Conservation (phyloP, 192 early-diverging fungal species). For the Coemansia sp. region DNA sequence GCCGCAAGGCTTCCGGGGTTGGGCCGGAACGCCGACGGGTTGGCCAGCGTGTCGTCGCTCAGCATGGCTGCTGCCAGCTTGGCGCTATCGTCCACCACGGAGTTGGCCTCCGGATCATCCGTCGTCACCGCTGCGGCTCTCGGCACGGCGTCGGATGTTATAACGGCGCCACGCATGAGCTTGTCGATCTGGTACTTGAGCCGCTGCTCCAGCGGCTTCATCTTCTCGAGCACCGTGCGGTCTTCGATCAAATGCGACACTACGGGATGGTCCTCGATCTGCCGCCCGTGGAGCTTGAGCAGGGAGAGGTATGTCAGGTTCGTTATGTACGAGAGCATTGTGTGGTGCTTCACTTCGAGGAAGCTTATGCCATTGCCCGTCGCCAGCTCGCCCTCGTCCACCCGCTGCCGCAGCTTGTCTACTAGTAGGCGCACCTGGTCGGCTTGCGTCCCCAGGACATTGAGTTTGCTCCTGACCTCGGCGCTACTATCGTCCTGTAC, state of each 20-base stretch:
- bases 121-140: constrained; percentile 19
- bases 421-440: constrained; percentile 47
- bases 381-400: constrained; percentile 58
- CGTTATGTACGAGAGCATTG: constrained; percentile 82
- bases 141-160: constrained; percentile 35
- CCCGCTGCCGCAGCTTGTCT: constrained; percentile 45
- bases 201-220: constrained; percentile 90
- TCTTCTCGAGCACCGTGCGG: constrained; percentile 87
- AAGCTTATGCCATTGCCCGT: constrained; percentile 84
- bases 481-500: not conserved
- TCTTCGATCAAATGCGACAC: constrained; percentile 73
- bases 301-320: constrained; percentile 74
- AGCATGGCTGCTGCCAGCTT: constrained; percentile 54
- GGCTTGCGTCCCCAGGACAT: constrained; percentile 33
- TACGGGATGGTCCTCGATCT: constrained; percentile 61
- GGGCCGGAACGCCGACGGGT: constrained; percentile 92
- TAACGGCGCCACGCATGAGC: constrained; percentile 68
- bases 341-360: constrained; percentile 88
- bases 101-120: constrained; percentile 23
- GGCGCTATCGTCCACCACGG: constrained; percentile 17
- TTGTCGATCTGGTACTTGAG: constrained; percentile 98
- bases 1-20: constrained; percentile 69
- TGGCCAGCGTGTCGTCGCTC: constrained; percentile 47
- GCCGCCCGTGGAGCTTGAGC: constrained; percentile 74
- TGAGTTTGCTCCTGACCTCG: constrained; percentile 23